phyloP scores from a whole-genome alignment of 192 early-diverging fungal genomes.

The Entrophospora sp. region DNA sequence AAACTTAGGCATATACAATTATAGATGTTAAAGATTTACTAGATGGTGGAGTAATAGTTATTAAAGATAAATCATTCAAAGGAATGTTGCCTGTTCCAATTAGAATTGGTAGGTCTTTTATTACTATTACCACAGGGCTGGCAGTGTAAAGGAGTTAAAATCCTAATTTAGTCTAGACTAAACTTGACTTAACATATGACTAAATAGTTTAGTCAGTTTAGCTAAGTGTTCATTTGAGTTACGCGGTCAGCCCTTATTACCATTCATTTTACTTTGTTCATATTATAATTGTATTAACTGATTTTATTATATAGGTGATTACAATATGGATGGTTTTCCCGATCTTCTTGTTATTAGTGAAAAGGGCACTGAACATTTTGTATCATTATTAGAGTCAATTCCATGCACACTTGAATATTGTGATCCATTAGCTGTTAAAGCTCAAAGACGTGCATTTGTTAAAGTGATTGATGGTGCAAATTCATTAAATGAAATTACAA shows the following conservation, averaged over 20 bases:
- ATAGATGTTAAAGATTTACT: slow-evolving; percentile 39
- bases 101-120: slow-evolving; percentile 40
- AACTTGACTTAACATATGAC: too few relatives aligned
- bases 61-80: slow-evolving; percentile 38
- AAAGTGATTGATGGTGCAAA: slow-evolving; percentile 58
- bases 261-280: too few relatives aligned
- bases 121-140: too few relatives aligned
- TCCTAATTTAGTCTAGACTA: too few relatives aligned
- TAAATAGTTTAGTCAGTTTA: too few relatives aligned
- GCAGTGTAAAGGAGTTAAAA: too few relatives aligned
- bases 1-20: slow-evolving; percentile 34
- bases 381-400: slow-evolving; percentile 60
- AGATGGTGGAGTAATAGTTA: slow-evolving; percentile 35
- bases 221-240: too few relatives aligned
- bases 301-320: slow-evolving; percentile 67
- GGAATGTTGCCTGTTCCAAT: slow-evolving; percentile 48
- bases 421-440: slow-evolving; percentile 28
- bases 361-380: slow-evolving; percentile 34
- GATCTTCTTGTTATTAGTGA: slow-evolving; percentile 71
- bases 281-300: too few relatives aligned
- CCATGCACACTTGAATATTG: slow-evolving; percentile 46
- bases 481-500: slow-evolving; percentile 38
- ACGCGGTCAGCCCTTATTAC: too few relatives aligned
- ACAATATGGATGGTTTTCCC: slow-evolving; percentile 85
- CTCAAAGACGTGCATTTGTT: slow-evolving; percentile 53